Conservation (phyloP, 352 stramenopile species). For the Pythium insidiosum region DNA sequence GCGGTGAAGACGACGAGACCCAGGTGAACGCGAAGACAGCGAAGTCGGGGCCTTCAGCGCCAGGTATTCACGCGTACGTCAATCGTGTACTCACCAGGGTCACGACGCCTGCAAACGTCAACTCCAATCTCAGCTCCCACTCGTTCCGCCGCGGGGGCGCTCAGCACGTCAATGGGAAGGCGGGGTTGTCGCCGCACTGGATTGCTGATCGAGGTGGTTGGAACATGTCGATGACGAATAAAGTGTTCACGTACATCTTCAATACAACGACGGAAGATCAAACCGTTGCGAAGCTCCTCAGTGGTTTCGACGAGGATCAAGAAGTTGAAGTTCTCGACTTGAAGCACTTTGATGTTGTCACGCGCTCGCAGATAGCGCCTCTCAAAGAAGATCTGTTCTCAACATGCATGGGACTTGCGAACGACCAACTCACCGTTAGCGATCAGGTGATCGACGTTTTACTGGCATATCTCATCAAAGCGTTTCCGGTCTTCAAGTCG, state of each 20-base stretch:
- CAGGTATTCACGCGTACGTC: conserved; percentile 10
- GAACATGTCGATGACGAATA: conserved; percentile 22
- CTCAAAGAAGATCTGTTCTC: neutral
- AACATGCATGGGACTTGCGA: neutral
- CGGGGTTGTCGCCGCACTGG: conserved; percentile 11
- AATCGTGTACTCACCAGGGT: conserved; percentile 8
- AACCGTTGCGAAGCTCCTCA: conserved; percentile 6
- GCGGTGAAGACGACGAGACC: neutral
- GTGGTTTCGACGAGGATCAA: conserved; percentile 7
- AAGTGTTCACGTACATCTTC: conserved; percentile 19
- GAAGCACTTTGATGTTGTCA: neutral
- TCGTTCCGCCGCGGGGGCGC: conserved; percentile 15
- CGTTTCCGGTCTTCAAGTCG: neutral
- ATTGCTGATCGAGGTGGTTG: conserved; percentile 22
- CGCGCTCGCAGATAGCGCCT: neutral
- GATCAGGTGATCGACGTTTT: neutral
- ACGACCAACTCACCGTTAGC: neutral
- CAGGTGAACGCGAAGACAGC: neutral
- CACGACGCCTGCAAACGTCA: neutral
- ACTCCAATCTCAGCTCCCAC: conserved; percentile 14
- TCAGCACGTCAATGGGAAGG: conserved; percentile 16
- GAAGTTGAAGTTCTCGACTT: neutral
- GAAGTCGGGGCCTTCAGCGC: too few species aligned
- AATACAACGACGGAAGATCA: conserved; percentile 11
- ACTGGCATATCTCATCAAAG: neutral